These are phyloP conservation scores for Zangia roseola DNA, from an alignment of 768 basidiomycete species.

Conservation along the genomic window DNA sequence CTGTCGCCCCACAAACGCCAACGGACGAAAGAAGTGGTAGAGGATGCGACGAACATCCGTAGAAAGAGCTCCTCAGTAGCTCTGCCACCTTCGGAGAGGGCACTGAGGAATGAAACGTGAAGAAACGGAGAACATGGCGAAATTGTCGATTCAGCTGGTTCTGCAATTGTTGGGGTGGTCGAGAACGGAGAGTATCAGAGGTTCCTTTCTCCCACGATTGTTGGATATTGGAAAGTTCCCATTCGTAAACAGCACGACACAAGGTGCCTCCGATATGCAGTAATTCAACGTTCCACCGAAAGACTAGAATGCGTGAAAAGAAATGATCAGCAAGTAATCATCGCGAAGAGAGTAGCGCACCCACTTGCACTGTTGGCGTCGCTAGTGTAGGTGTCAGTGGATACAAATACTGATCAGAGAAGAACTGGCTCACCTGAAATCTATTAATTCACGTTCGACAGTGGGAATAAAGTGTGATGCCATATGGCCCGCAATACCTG, in stretches of 20 bases:
- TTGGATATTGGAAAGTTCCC: no score
- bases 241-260: no score
- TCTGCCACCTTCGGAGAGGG: constrained; percentile 77
- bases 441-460: no score
- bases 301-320: no score
- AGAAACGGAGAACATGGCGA: constrained; percentile 10
- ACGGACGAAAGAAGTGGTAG: constrained; percentile 73
- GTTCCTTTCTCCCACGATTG: background rate
- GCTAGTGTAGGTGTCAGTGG: background rate
- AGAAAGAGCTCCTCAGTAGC: constrained; percentile 75
- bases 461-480: no score
- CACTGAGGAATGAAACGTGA: constrained; percentile 37
- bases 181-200: no score
- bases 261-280: constrained; percentile 10
- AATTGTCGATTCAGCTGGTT: no score
- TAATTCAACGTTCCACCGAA: no score
- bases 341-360: no score
- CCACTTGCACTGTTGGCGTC: constrained; percentile 7
- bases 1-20: constrained; percentile 63
- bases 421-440: constrained; percentile 14
- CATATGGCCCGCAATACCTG: constrained; percentile 16
- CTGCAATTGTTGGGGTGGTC: no score
- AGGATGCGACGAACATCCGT: constrained; percentile 51
- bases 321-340: no score
- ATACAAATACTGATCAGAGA: no score